Evolutionary conservation across 1,284 basidiomycete species (phyloP), one percentile per base, ranked within the genome.

Genomic region (Boletus mariae): DNA sequence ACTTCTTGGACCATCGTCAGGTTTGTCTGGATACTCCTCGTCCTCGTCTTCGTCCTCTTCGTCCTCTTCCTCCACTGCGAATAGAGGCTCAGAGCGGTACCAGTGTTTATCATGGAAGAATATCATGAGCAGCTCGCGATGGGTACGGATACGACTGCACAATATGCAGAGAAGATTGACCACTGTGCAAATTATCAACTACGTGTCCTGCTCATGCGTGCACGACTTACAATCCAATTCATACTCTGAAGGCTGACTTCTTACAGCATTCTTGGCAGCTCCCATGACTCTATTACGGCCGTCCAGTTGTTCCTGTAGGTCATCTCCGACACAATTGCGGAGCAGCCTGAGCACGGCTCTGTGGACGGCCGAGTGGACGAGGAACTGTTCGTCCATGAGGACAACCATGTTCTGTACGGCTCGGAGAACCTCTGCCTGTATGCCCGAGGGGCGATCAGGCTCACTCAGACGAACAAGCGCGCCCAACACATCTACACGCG

Each of bases 31-130:
- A 6, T 11, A 60, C 28, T 73, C 74, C 0, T 78, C 73, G 0
- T 32, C 50, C 7, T 17, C 35, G 6, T 26, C 46, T 4, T 52
- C 38, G n/a, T 35, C 20, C 1, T 45, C 67, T 75, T 82, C 86
- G 0, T 87, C 83, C 49, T 84, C 80, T 67, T 90, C 85, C 57
- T 86, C 82, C 5, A 87, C 82, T 40, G 80, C 72, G 59, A 83
- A 87, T 52, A 84, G 71, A 23, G 84, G 81, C 60, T 87, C 86
- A 13, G 84, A 85, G 29, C 76, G 78, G 66, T 85, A 88, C 86
- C 86, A 89, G 59, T 87, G 85, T 63, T 91, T 94, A 67, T 96
- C 93, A 65, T 95, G 92, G 68, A 97, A 94, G 75, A 97, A 97
- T 58, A 98, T 95, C 80, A 96, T 90, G 38, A 98, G 82, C 2